Conservation (phyloP, 495 filamentous ascomycete species). For the Neurospora africana region DNA sequence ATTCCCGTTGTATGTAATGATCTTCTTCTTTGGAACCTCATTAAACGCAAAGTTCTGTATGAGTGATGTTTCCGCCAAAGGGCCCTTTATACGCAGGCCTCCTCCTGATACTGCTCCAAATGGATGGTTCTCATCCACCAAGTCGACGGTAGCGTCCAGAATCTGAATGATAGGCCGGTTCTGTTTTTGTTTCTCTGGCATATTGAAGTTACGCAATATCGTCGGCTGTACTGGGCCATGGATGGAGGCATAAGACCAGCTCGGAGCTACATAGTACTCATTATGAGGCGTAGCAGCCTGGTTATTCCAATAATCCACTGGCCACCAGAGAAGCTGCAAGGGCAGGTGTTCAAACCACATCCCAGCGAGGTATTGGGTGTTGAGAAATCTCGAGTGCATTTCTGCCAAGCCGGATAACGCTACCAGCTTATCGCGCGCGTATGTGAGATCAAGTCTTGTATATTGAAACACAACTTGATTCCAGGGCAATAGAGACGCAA, state of each 20-base stretch:
- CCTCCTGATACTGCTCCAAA: not conserved
- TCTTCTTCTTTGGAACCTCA: no score
- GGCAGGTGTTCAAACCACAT: not conserved
- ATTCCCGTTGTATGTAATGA: not conserved
- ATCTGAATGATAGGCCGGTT: not conserved
- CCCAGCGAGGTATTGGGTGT: not conserved
- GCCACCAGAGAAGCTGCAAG: not conserved
- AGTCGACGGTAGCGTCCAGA: not conserved
- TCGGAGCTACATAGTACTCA: not conserved
- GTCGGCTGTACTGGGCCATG: not conserved
- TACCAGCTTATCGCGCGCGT: not conserved
- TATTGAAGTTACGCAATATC: not conserved
- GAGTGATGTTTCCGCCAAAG: not conserved
- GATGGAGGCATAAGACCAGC: not conserved
- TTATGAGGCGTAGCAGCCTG: not conserved
- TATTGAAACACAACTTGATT: accelerated
- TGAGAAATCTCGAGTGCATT: not conserved
- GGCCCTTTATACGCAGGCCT: not conserved
- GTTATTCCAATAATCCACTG: no score
- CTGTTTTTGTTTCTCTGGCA: not conserved
- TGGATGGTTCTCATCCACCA: not conserved
- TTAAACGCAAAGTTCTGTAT: not conserved
- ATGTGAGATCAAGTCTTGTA: not conserved
- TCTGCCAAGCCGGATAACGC: not conserved
- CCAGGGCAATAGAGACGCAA: not conserved